Percentiles rank a stretch among this genome's conserved stretches.
Conservation (phyloP, 2,329 filamentous ascomycete species). For the Phyllosticta citrichinensis region DNA sequence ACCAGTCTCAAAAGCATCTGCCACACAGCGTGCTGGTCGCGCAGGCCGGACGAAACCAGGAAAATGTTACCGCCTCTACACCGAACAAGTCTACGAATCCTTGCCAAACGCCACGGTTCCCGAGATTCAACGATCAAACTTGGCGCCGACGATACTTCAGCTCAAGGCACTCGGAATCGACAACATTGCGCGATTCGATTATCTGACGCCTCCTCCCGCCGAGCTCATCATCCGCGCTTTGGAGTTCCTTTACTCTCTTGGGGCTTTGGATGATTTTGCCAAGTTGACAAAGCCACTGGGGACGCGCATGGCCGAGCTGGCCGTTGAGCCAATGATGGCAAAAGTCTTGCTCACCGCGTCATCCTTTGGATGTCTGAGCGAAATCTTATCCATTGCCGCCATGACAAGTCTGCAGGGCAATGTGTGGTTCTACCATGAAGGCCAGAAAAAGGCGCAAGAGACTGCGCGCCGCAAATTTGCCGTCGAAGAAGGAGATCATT, state of each 20-base stretch:
- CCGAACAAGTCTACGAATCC: conserved; percentile 57
- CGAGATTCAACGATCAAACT: conserved; percentile 85
- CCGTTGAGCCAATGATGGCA: conserved; percentile 91
- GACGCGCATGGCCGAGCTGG: conserved; percentile 81
- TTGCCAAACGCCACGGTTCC: conserved; percentile 68
- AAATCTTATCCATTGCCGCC: conserved; percentile 83
- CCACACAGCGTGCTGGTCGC: conserved; percentile 81
- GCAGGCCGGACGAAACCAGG: conserved; percentile 82
- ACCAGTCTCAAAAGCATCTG: conserved; percentile 79
- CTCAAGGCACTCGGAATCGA: conserved; percentile 93
- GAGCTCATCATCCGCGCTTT: conserved; percentile 77
- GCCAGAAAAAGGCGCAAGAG: conserved; percentile 65
- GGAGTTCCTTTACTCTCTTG: conserved; percentile 77
- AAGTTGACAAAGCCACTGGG: conserved; percentile 87
- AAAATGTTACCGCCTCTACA: conserved; percentile 91
- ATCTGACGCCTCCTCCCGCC: conserved; percentile 74
- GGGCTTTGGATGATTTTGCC: conserved; percentile 79
- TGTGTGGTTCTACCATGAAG: conserved; percentile 74
- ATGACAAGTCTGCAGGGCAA: conserved; percentile 83
- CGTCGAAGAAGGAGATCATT: conserved; percentile 84
- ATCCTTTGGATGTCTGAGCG: conserved; percentile 67
- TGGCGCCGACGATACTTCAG: conserved; percentile 80
- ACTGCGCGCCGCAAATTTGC: conserved; percentile 71
- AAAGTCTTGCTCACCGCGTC: conserved; percentile 71
- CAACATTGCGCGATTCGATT: conserved; percentile 85